phyloP scores from a whole-genome alignment of 2,329 filamentous ascomycete genomes.

The Phialemonium atrogriseum region DNA sequence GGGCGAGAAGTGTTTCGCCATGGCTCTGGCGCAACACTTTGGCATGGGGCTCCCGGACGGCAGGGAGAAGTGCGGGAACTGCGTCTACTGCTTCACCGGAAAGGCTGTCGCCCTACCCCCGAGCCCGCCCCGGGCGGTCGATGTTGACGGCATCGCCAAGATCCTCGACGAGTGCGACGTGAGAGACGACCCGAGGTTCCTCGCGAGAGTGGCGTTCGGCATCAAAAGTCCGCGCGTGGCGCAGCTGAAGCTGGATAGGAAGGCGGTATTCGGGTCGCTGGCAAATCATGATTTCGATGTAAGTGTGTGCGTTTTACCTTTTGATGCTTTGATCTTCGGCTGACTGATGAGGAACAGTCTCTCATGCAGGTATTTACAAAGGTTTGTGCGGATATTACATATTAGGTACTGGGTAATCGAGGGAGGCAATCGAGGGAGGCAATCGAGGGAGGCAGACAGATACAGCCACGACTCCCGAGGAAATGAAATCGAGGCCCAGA shows the following conservation, averaged over 20 bases:
- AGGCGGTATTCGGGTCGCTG: conserved; percentile 41
- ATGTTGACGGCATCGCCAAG: conserved; percentile 28
- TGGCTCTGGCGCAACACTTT: conserved; percentile 46
- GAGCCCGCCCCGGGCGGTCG: conserved; percentile 27
- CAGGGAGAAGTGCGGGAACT: conserved; percentile 43
- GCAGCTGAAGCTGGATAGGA: conserved; percentile 36
- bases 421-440: no score
- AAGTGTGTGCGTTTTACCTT: no score
- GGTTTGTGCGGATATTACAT: no score
- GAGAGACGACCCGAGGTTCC: conserved; percentile 49
- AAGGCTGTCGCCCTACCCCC: conserved; percentile 27
- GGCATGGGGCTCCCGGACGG: conserved; percentile 40
- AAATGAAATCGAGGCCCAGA: no score
- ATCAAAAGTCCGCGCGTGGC: conserved; percentile 49
- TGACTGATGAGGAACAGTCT: no score
- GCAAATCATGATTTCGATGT: conserved; percentile 44
- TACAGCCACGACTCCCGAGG: no score
- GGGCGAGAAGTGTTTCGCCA: conserved; percentile 39
- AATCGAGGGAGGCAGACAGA: no score
- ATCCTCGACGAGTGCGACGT: conserved; percentile 35
- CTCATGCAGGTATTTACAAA: no score
- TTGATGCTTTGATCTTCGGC: no score
- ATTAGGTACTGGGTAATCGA: no score
- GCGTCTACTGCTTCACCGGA: conserved; percentile 38
- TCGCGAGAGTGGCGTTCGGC: conserved; percentile 53